A percentile compares a stretch with the other conserved stretches of the same genome.
Conservation (phyloP, 2,329 filamentous ascomycete species). For the Alternaria arbusti region DNA sequence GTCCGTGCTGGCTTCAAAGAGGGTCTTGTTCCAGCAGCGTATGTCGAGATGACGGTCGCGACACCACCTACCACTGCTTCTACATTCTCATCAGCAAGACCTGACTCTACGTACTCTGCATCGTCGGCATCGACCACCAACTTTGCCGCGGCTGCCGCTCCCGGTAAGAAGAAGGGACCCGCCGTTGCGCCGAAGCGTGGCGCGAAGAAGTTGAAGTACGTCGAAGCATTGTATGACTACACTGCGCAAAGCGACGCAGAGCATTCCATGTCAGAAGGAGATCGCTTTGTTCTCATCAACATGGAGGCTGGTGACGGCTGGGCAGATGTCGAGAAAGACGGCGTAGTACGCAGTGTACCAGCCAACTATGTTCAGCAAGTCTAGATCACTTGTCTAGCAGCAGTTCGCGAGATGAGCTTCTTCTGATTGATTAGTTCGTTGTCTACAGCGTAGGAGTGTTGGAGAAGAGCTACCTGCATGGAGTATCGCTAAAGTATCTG, state of each 20-base stretch:
- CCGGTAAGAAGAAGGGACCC: slow-evolving; percentile 82
- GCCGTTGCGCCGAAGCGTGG: slow-evolving; percentile 89
- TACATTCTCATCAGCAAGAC: slow-evolving; percentile 45
- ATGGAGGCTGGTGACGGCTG: slow-evolving; percentile 92
- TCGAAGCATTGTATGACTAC: slow-evolving; percentile 93
- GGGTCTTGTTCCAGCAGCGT: slow-evolving; percentile 86
- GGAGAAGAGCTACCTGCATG: background rate
- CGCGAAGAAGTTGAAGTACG: slow-evolving; percentile 92
- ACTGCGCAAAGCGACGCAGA: slow-evolving; percentile 83
- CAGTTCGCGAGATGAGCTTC: slow-evolving; percentile 17
- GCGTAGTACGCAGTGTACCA: slow-evolving; percentile 84
- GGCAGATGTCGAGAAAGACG: slow-evolving; percentile 94
- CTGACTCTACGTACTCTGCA: slow-evolving; percentile 71
- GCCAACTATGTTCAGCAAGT: slow-evolving; percentile 89
- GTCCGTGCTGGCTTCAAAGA: slow-evolving; percentile 76
- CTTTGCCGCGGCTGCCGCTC: slow-evolving; percentile 39
- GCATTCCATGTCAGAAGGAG: slow-evolving; percentile 88
- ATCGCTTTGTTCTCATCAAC: slow-evolving; percentile 87
- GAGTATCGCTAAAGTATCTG: slow-evolving; percentile 3
- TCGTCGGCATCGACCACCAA: slow-evolving; percentile 76
- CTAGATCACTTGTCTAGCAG: slow-evolving; percentile 43
- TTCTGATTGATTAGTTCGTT: slow-evolving; percentile 2
- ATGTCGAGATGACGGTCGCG: slow-evolving; percentile 70
- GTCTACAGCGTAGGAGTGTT: background rate
- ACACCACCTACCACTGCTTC: slow-evolving; percentile 48